Base-by-base conservation (phyloP, 2,329 filamentous ascomycete genomes). In the Salinomyces thailandicus region DNA sequence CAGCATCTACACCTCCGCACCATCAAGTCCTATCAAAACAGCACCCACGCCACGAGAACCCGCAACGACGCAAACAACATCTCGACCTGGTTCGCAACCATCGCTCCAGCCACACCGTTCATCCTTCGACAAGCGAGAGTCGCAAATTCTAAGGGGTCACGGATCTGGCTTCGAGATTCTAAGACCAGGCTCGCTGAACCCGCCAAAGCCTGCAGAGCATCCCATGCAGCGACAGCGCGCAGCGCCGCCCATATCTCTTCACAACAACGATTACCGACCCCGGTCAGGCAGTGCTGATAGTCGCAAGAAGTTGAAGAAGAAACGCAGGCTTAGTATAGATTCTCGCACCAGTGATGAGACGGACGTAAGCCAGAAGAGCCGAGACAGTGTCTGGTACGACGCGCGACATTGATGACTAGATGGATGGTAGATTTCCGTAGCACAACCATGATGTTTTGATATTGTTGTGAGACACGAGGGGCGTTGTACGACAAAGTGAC, bases 131-230 rank as follows among this genome's bases (percentile, higher is more conserved):
- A 46, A 46, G 24, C 41, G 41, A 19, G 32, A 35, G 8, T 49
- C 52, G 4, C 30, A 47, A 35, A 44, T 56, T 19, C n/a, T 58
- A 5, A 49, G 55, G 18, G 55, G 55, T 5, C 48, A 53, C 27
- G 55, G 54, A 8, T 47, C 52, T 22, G 58, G 58, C 4, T 61
- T 60, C 33, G 56, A 59, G 17, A 54, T 61, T 16, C 41, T 61
- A 3, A 49, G 43, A 34, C 53, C 54, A 5, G 56, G 58, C 14
- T 52, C 57, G 5, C 42, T 60, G 16, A 42, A 47, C 12, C 40
- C 41, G 8, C 26, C 44, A 3, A 6, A 35, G 16, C 37, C 41
- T 2, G 37, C 31, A 11, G 40, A 47, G 19, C 37, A 44, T n/a
- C 36, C 44, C 8, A n/a, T 37, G 8, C 45, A 53, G 29, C 39